Percentiles rank a stretch among this genome's conserved stretches.
Conservation (phyloP, 164 flowering plant species). For the Saururus chinensis region DNA sequence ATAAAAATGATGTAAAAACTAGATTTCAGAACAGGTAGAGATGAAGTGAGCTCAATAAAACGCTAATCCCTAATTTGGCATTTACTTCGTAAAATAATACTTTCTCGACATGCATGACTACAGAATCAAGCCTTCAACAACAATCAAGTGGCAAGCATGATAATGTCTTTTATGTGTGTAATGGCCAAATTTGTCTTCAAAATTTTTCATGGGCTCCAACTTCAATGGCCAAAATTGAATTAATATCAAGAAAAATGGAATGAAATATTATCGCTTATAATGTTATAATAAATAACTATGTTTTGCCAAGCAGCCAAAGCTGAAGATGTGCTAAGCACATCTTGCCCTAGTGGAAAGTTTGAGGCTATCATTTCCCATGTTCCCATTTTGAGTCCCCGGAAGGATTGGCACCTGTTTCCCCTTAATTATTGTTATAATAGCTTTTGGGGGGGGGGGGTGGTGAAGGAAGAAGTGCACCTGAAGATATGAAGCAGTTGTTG, state of each 20-base stretch:
- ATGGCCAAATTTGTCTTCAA: no score
- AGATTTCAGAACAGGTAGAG: no score
- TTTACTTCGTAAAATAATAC: no score
- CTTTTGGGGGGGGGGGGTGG: no score
- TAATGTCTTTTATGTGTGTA: neutral
- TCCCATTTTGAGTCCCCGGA: no score
- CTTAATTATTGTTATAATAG: neutral
- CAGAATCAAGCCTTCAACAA: neutral
- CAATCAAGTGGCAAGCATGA: neutral
- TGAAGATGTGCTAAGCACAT: no score
- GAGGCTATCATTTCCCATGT: no score
- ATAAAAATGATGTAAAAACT: no score
- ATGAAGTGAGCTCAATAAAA: no score
- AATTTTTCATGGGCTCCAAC: neutral
- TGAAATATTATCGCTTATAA: neutral
- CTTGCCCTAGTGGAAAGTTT: no score
- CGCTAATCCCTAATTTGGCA: no score
- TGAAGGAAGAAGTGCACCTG: conserved; percentile 33
- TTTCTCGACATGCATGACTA: no score
- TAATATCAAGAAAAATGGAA: neutral
- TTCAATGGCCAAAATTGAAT: neutral
- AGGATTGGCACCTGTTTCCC: neutral
- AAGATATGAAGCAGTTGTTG: conserved; percentile 95
- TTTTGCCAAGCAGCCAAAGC: neutral
- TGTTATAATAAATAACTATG: neutral